These are phyloP conservation scores for Rosa hybrid DNA, from an alignment of 331 rosid genomes.

Conservation along the genomic window DNA sequence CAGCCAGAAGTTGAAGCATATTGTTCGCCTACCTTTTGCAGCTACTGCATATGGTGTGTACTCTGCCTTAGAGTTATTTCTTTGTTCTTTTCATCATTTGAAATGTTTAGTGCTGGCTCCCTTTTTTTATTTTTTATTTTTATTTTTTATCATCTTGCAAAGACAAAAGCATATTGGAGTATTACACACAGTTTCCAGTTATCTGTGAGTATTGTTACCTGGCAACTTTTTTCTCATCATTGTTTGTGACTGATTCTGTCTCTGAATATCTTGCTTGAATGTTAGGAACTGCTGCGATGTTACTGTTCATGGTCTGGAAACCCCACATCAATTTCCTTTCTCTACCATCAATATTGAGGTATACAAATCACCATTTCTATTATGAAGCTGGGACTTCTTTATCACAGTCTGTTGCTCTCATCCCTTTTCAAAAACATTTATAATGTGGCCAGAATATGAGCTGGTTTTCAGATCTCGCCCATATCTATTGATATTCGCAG, in stretches of 20 bases:
- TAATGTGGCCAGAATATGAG: neutral
- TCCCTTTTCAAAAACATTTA: neutral
- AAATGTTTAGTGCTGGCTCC: conserved; percentile 1
- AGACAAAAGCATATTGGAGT: neutral
- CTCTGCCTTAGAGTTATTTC: conserved; percentile 17
- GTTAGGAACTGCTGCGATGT: conserved; percentile 95
- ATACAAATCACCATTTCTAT: neutral
- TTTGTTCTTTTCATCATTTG: neutral
- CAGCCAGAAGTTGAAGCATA: conserved; percentile 98
- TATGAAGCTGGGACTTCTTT: neutral
- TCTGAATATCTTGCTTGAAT: conserved; percentile 29
- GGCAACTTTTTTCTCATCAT: neutral
- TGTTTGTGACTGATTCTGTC: neutral
- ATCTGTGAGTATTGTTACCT: neutral
- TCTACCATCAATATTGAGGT: conserved; percentile 80
- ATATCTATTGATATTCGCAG: neutral
- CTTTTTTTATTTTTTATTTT: neutral
- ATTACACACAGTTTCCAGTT: neutral
- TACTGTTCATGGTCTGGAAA: conserved; percentile 91
- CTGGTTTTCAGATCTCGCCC: neutral
- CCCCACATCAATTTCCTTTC: conserved; percentile 72
- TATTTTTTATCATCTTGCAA: neutral
- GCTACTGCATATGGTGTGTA: conserved; percentile 86
- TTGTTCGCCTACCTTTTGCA: conserved; percentile 90
- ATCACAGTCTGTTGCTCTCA: neutral